These are phyloP conservation scores for Tubosaeta sp. DNA, from an alignment of 768 basidiomycete genomes.

Conservation along the genomic window DNA sequence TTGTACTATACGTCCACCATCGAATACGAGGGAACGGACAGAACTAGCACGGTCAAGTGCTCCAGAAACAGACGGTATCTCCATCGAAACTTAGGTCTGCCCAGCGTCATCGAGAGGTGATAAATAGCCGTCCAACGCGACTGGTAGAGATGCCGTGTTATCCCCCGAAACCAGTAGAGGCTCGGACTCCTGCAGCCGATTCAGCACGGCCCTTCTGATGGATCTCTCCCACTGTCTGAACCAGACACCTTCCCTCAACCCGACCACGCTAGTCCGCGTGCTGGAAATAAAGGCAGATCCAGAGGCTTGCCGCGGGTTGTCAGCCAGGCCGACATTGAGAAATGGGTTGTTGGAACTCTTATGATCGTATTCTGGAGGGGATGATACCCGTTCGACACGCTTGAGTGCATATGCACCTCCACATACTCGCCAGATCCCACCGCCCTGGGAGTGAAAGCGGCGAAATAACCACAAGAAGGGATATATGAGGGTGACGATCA, in stretches of 20 bases:
- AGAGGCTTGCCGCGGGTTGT: conserved; percentile 8
- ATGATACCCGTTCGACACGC: conserved; percentile 26
- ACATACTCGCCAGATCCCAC: conserved; percentile 72
- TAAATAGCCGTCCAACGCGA: conserved; percentile 26
- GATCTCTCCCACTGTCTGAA: conserved; percentile 71
- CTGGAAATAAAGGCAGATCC: conserved; percentile 28
- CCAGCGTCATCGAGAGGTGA: not conserved
- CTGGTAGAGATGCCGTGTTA: conserved; percentile 9
- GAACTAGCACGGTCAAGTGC: not conserved
- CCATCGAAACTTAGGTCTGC: not conserved
- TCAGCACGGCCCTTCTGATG: conserved; percentile 56
- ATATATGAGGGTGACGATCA: conserved; percentile 66
- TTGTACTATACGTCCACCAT: conserved; percentile 7
- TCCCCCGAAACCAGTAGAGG: conserved; percentile 33
- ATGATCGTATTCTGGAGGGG: conserved; percentile 4
- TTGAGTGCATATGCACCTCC: conserved; percentile 76
- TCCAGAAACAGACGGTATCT: not conserved
- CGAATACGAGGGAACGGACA: not conserved
- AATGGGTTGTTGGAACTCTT: conserved; percentile 5
- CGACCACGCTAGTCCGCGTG: conserved; percentile 41
- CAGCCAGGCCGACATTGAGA: not conserved
- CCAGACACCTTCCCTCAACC: conserved; percentile 74
- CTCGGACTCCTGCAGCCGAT: conserved; percentile 32
- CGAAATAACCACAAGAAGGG: conserved; percentile 81
- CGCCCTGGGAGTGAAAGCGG: conserved; percentile 60